Evolutionary conservation across 1,139 yeast genomes (phyloP).

Genomic region (Scheffersomyces cryptocercus): DNA sequence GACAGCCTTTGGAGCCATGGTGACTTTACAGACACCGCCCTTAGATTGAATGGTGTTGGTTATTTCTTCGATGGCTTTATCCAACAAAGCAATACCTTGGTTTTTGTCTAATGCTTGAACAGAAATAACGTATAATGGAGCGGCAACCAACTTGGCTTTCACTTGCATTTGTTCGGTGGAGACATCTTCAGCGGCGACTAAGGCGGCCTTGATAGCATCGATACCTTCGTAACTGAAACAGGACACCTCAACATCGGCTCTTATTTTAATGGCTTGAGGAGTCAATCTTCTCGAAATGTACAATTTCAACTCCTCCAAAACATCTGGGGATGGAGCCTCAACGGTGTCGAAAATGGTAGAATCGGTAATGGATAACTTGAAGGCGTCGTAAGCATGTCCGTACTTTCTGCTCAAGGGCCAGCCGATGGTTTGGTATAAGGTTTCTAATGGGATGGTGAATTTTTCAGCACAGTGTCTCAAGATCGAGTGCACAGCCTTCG

Average conservation of each 20-base stretch:
- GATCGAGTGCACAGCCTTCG: conserved; percentile 96
- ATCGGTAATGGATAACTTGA: conserved; percentile 93
- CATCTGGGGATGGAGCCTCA: conserved; percentile 68
- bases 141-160: conserved; percentile 94
- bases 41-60: conserved; percentile 64
- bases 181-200: conserved; percentile 80
- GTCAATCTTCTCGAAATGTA: conserved; percentile 93
- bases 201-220: conserved; percentile 91
- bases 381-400: conserved; percentile 98
- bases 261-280: conserved; percentile 95
- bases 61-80: conserved; percentile 77
- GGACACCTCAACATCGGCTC: conserved; percentile 97
- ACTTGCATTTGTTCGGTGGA: conserved; percentile 84
- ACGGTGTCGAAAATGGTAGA: conserved; percentile 83
- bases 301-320: conserved; percentile 76
- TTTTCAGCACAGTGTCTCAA: conserved; percentile 98
- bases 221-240: conserved; percentile 98
- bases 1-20: conserved; percentile 98
- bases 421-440: conserved; percentile 82
- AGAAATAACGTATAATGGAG: conserved; percentile 92
- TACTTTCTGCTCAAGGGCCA: conserved; percentile 97
- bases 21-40: conserved; percentile 88
- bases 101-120: conserved; percentile 91
- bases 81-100: conserved; percentile 78
- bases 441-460: conserved; percentile 83